Percentiles rank a stretch among this genome's conserved stretches.
Conservation (phyloP, 2,329 filamentous ascomycete genomes). For the Ascochyta pisi region DNA sequence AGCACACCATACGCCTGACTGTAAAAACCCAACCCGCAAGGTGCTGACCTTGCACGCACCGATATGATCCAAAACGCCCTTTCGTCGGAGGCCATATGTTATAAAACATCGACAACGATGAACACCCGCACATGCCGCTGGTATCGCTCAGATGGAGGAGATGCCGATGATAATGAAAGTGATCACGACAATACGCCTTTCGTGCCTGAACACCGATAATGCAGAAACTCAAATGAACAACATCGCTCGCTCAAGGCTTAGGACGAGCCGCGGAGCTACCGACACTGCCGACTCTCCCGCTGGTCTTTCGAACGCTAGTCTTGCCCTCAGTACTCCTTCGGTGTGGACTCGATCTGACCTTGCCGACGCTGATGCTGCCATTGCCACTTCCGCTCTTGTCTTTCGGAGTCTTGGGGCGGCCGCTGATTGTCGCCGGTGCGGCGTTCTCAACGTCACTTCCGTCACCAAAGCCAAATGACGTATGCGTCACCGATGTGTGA, state of each 20-base stretch:
- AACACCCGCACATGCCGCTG: constrained; percentile 19
- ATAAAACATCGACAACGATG: constrained; percentile 21
- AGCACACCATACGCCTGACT: constrained; percentile 28
- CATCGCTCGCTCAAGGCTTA: constrained; percentile 34
- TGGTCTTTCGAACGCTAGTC: constrained; percentile 59
- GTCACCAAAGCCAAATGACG: constrained; percentile 44
- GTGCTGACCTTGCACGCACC: constrained; percentile 23
- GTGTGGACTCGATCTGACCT: constrained; percentile 53
- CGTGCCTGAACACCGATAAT: constrained; percentile 28
- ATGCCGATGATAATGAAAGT: constrained; percentile 23
- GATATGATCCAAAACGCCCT: constrained; percentile 34
- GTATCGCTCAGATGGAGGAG: constrained; percentile 16
- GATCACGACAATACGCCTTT: constrained; percentile 31
- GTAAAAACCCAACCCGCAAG: constrained; percentile 20
- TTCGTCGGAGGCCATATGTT: constrained; percentile 28
- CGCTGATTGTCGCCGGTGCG: constrained; percentile 34
- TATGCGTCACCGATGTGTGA: constrained; percentile 45
- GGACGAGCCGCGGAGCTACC: constrained; percentile 42
- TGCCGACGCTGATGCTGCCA: constrained; percentile 51
- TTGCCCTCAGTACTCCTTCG: constrained; percentile 57
- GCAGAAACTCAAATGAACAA: constrained; percentile 14
- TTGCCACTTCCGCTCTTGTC: constrained; percentile 51
- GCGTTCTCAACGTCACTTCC: constrained; percentile 58
- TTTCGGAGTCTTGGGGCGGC: constrained; percentile 55
- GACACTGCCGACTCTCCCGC: constrained; percentile 58